Evolutionary conservation across 2,329 filamentous ascomycete genomes (phyloP).

Genomic region (Aureobasidium musti): DNA sequence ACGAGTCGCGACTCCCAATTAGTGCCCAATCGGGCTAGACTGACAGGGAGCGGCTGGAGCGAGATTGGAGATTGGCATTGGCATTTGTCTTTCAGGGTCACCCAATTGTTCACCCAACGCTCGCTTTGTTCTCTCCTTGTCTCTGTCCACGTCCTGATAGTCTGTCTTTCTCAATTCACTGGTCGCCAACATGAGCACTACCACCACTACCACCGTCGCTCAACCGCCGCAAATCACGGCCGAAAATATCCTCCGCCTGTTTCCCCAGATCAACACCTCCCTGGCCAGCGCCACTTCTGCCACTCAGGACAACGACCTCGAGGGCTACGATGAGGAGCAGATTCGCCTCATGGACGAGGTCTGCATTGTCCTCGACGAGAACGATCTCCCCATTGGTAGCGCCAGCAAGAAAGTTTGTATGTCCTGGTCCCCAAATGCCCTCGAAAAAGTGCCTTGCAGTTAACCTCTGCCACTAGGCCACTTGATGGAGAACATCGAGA

Average conservation of each 20-base stretch:
- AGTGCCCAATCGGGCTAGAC: not conserved
- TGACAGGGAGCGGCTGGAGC: not conserved
- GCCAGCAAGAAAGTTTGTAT: constrained; percentile 97
- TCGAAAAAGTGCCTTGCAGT: not conserved
- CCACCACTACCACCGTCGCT: constrained; percentile 37
- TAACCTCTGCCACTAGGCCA: constrained; percentile 64
- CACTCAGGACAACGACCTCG: constrained; percentile 69
- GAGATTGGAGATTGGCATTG: not conserved
- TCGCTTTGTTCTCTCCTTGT: not conserved
- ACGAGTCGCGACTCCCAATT: not conserved
- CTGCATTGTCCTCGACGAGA: constrained; percentile 92
- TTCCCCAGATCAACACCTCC: constrained; percentile 74
- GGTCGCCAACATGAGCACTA: constrained; percentile 38
- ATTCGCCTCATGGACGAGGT: constrained; percentile 98
- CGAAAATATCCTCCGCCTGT: constrained; percentile 81
- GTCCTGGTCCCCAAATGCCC: constrained; percentile 41
- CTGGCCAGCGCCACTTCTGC: constrained; percentile 59
- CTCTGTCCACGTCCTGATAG: not conserved
- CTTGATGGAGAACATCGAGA: constrained; percentile 97
- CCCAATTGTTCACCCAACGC: not conserved
- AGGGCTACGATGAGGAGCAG: constrained; percentile 95
- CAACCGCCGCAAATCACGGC: constrained; percentile 69
- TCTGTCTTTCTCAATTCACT: not conserved
- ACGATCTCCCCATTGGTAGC: constrained; percentile 90
- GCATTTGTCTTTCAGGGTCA: not conserved